Percentiles rank a stretch among this genome's conserved stretches.
Conservation (phyloP, 495 filamentous ascomycete species). For the Penicillium waksmanii region DNA sequence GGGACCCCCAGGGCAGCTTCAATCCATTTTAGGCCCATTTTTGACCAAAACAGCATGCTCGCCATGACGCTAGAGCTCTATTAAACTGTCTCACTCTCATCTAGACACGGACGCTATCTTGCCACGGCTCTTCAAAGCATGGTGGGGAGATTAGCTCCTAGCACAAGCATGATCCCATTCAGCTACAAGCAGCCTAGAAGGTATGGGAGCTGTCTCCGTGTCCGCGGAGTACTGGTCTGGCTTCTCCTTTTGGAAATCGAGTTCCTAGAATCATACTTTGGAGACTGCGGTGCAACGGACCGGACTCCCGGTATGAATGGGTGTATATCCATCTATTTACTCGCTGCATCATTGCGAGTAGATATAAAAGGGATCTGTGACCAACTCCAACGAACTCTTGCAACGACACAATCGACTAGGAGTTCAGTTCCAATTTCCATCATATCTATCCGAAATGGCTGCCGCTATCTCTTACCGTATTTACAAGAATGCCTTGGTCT, state of each 20-base stretch:
- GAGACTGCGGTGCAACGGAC: slow-evolving; percentile 22
- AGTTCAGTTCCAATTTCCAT: background rate
- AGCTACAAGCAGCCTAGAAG: slow-evolving; percentile 5
- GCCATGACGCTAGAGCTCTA: background rate
- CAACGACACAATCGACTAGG: background rate
- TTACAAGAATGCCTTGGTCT: slow-evolving; percentile 24
- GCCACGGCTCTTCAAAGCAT: slow-evolving; percentile 5
- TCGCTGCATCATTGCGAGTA: background rate
- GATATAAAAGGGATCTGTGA: slow-evolving; percentile 14
- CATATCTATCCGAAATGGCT: slow-evolving; percentile 18
- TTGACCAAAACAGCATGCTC: background rate
- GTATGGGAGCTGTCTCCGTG: slow-evolving; percentile 27
- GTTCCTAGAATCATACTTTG: background rate
- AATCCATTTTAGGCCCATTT: background rate
- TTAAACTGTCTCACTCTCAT: slow-evolving; percentile 1
- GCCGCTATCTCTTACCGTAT: slow-evolving; percentile 26
- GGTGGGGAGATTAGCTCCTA: slow-evolving; percentile 6
- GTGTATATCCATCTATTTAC: background rate
- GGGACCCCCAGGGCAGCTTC: background rate
- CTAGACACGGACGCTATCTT: slow-evolving; percentile 6
- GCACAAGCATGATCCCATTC: slow-evolving; percentile 9
- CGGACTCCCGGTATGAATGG: slow-evolving; percentile 17
- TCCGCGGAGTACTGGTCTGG: slow-evolving; percentile 24
- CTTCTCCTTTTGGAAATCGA: slow-evolving; percentile 23
- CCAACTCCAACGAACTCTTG: slow-evolving; percentile 1